Conservation (phyloP, 441 rosid genomes). For the Erodium texanum region DNA sequence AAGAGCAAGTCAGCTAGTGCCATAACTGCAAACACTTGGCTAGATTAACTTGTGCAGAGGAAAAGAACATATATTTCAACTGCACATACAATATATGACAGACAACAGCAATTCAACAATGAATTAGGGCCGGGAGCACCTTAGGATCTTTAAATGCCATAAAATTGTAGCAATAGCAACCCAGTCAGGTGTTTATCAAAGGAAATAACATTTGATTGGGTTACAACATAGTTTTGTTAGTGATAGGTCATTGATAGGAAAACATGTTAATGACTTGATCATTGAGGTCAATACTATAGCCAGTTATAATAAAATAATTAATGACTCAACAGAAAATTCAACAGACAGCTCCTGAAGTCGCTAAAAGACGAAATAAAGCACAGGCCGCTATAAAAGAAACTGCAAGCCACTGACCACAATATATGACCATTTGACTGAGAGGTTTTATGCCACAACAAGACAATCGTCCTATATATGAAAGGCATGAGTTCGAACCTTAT, state of each 20-base stretch:
- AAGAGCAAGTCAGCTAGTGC: not conserved
- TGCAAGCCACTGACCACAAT: not conserved
- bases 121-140: too few species aligned
- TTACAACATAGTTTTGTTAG: too few species aligned
- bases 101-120: too few species aligned
- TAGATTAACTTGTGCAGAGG: not conserved
- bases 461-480: not conserved
- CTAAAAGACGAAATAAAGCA: not conserved
- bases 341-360: not conserved
- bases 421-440: not conserved
- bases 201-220: not conserved
- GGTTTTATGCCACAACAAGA: not conserved
- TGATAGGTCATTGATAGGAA: not conserved
- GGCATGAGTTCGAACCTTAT: constrained; percentile 48
- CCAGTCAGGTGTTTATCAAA: not conserved
- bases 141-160: not conserved
- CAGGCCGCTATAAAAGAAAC: not conserved
- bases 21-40: not conserved
- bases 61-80: not conserved
- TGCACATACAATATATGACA: not conserved
- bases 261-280: not conserved
- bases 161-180: not conserved
- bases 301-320: not conserved
- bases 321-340: not conserved
- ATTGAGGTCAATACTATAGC: not conserved